Base-by-base conservation (phyloP, 495 filamentous ascomycete species). In the Trichoderma asperelloides region DNA sequence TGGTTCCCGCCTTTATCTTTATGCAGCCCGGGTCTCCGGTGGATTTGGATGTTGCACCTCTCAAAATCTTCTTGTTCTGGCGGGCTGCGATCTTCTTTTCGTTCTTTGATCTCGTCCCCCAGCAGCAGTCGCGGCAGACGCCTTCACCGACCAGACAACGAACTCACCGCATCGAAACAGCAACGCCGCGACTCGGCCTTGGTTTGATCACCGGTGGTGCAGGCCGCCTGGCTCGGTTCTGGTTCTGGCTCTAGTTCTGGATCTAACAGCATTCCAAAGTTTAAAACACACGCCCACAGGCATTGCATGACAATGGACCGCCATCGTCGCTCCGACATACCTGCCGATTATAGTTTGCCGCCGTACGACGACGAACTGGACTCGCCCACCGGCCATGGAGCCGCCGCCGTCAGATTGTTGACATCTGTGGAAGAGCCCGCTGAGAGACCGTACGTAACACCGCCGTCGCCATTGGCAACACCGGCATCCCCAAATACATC, bases 371-470 rank as follows among this genome's bases (percentile, higher is more conserved):
- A 64, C 62, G 74, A 81, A 67, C 74, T 78, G 67, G 71, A 76
- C 30, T 80, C 77, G 11, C 72, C 76, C 7, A 76, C 70, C 62
- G 71, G 72, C 65, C 67, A 74, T 39, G 77, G 75, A 69, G 74
- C 74, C 65, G 75, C 74, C 62, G 78, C 72, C 67, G 76, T 84
- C n/a, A 77, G 83, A 57, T 73, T 86, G 70, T 71, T 86, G 72
- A 86, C 81, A 37, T 82, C 78, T 15, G 76, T 83, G 72, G 82
- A 84, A 55, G 81, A 82, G 39, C 73, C 74, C 37, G 57, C 73
- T 65, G 75, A 75, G 1, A 65, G 75, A 75, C 70, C 77, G 81
- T 83, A 83, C 75, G 81, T 83, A 55, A 72, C 65, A 45, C 69
- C 27, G 25, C 72, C 71, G 33, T 75, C 73, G 25, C 77, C 75